Base-by-base conservation (phyloP, 495 filamentous ascomycete genomes). In the Aspergillus hancockii region DNA sequence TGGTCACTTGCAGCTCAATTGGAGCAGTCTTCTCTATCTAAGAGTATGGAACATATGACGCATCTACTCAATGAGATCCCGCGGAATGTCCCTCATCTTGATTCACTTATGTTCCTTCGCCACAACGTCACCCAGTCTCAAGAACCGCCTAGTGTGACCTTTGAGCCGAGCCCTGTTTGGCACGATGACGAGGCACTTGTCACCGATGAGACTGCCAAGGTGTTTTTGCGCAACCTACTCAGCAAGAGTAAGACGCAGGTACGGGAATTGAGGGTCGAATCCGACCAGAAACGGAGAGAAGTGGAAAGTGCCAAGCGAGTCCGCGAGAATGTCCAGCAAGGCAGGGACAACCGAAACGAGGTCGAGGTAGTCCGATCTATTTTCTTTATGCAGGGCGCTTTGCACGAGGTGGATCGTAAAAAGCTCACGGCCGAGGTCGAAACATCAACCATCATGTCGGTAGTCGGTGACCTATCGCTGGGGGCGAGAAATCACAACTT, bases 121-220 rank as follows among this genome's bases (percentile, higher is more conserved):
- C 94, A 99, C 73, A 99, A 99, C 64, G 85, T 88, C 60, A 84
- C 82, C 40, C 75, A 81, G 58, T 92, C 88, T 75, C 85, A 90
- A 61, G 95, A 98, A 67, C 95, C 95, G 2, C 59, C 79, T 8
- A 86, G 95, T 74, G 85, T 96, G 67, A 78, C 73, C 14, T 99
- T 99, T 64, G 95, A 99, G 73, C 90, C 94, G 0, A 97, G 93
- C 70, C 92, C 93, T 7, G 87, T 99, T 51, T 99, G 95, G 95
- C 90, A 96, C 67, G 94, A 99, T 64, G 93, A 97, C 64, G 89
- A 86, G 52, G 70, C 81, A 16, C 92, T 99, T 79, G 78, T 90
- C 5, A 83, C 84, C 0, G 91, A 98, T 71, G 93, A 96, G 31
- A 67, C 82, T 1, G 90, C 94, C 34, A 96, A 93, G 71, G 82